Conservation (phyloP, 202 grass and related monocot species). For the Eragrostis tef region DNA sequence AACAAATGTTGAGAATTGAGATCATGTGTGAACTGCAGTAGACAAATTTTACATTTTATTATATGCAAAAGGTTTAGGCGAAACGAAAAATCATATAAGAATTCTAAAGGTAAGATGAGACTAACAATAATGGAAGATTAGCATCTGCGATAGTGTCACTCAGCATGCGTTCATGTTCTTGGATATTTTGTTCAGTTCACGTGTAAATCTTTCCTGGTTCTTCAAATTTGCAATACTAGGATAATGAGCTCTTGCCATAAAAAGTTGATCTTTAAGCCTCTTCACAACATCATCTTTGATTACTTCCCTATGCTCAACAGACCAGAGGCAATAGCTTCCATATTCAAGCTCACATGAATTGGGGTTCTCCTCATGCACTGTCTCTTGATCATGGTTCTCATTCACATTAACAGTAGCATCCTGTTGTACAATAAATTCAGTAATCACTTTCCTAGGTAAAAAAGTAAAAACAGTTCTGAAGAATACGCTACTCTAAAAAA, state of each 20-base stretch:
- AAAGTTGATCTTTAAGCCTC: constrained; percentile 76
- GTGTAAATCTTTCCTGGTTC: constrained; percentile 57
- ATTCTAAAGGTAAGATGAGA: constrained; percentile 9
- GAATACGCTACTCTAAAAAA: not conserved
- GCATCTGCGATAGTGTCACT: constrained; percentile 72
- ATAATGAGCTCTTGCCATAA: constrained; percentile 79
- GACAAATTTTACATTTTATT: not conserved
- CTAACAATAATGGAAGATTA: constrained; percentile 76
- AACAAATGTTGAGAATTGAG: not conserved
- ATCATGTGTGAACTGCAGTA: not conserved
- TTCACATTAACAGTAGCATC: constrained; percentile 31
- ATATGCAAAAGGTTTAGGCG: not conserved
- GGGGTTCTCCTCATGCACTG: constrained; percentile 38
- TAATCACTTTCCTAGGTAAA: constrained; percentile 8
- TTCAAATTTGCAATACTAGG: constrained; percentile 76
- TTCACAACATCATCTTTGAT: constrained; percentile 74
- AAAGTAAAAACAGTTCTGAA: constrained; percentile 12
- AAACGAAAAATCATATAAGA: not conserved
- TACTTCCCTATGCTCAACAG: constrained; percentile 68
- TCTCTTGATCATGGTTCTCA: constrained; percentile 40
- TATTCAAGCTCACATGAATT: constrained; percentile 74
- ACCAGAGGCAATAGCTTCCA: constrained; percentile 84
- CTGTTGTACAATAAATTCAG: constrained; percentile 38
- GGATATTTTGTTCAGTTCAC: constrained; percentile 79
- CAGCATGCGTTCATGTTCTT: constrained; percentile 79